Base-by-base conservation (phyloP, 1,284 basidiomycete genomes). In the Ustilago shanxiensis region DNA sequence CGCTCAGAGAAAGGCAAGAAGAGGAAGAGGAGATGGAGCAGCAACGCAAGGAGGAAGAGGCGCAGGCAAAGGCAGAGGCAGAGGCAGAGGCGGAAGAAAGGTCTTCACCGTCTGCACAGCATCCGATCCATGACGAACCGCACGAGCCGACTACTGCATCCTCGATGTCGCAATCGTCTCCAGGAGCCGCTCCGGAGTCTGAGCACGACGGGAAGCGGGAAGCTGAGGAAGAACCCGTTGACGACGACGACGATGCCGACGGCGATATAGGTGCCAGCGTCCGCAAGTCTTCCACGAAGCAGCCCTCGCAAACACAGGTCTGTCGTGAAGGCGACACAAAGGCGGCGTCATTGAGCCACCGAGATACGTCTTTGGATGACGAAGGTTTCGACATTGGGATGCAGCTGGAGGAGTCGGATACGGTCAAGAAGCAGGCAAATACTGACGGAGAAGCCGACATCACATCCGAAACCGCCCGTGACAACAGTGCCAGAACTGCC, bases 1-100 rank as follows among this genome's bases (percentile, higher is more conserved):
- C 72, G 16, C 66, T 75, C 50, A 55, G 52, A 14, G 73, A 79
- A 28, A 66, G 24, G 35, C 44, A 77, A 52, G 59, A 77, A 26
- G 76, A 78, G 24, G 57, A 63, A 53, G 33, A 62, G 31, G 51
- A 72, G 49, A 29, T 53, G 20, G 29, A 69, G 45, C 18, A 35
- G 51, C 59, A 73, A 35, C 60, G 58, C 18, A 54, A 69, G 29
- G 54, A 33, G 11, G 56, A 60, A 5, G 33, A 55, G 18, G 58
- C 45, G 3, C 13, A 45, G 13, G 50, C 59, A 10, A n/a, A n/a
- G n/a, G n/a, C n/a, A n/a, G n/a, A n/a, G n/a, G n/a, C n/a, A n/a
- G n/a, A n/a, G n/a, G n/a, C n/a, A n/a, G n/a, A n/a, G n/a, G n/a
- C n/a, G n/a, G n/a, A n/a, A n/a, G n/a, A n/a, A n/a, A n/a, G n/a